A percentile compares a stretch with the other conserved stretches of the same genome.
phyloP scores from a whole-genome alignment of 768 basidiomycete genomes.

The Mycena chlorophos region DNA sequence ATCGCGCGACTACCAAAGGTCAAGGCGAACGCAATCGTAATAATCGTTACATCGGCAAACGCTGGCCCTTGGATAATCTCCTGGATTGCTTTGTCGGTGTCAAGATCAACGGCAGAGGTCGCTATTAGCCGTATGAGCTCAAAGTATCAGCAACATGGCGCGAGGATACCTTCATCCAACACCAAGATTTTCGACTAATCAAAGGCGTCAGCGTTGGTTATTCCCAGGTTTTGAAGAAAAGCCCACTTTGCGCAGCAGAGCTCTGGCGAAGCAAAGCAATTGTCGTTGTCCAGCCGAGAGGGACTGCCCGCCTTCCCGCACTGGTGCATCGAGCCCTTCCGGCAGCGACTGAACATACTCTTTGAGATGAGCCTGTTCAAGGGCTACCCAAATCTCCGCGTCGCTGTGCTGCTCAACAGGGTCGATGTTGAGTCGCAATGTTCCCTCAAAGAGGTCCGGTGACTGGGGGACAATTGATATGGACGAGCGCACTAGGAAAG shows the following conservation, averaged over 20 bases:
- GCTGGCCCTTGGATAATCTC: constrained; percentile 80
- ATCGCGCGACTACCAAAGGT: not conserved
- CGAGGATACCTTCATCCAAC: constrained; percentile 89
- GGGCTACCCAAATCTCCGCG: constrained; percentile 82
- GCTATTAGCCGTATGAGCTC: constrained; percentile 41
- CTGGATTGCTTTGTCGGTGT: constrained; percentile 88
- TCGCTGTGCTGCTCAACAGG: constrained; percentile 76
- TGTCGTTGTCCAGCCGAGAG: constrained; percentile 86
- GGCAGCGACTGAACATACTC: constrained; percentile 65
- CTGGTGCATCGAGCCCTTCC: constrained; percentile 68
- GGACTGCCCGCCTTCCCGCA: constrained; percentile 79
- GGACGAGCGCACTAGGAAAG: constrained; percentile 60
- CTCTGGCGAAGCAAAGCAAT: constrained; percentile 85
- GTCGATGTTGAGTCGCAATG: constrained; percentile 85
- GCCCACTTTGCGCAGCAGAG: constrained; percentile 70
- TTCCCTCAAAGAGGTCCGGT: constrained; percentile 70
- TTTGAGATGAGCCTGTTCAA: constrained; percentile 76
- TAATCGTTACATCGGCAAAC: constrained; percentile 76
- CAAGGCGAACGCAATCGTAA: constrained; percentile 77
- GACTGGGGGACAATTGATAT: constrained; percentile 88
- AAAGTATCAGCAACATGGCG: not conserved
- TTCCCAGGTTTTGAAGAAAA: not conserved
- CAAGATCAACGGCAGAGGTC: constrained; percentile 86
- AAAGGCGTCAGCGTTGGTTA: constrained; percentile 9
- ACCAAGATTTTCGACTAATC: constrained; percentile 84